Percentiles rank a stretch among this genome's conserved stretches.
Evolutionary conservation across 306 rosid genomes (phyloP).

Genomic region (Cicer chorassanicum): DNA sequence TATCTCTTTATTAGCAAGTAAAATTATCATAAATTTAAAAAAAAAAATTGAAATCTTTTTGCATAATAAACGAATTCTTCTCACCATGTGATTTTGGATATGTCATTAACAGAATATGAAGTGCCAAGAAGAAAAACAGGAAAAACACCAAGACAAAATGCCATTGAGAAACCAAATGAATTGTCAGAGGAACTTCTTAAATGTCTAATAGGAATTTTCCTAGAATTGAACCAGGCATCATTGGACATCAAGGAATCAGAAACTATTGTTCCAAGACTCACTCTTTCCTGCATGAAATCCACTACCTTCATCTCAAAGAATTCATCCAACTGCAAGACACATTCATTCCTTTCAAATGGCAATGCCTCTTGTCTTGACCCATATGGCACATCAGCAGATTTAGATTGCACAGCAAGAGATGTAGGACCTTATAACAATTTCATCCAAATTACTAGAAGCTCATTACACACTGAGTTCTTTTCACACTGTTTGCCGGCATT

Average conservation of each 20-base stretch:
- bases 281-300: constrained; percentile 76
- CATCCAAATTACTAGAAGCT: constrained; percentile 69
- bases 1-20: too few species aligned
- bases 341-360: constrained; percentile 61
- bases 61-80: background rate
- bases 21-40: too few species aligned
- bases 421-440: constrained; percentile 80
- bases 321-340: constrained; percentile 67
- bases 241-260: constrained; percentile 67
- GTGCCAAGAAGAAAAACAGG: constrained; percentile 59
- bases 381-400: constrained; percentile 67
- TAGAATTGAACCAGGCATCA: constrained; percentile 69
- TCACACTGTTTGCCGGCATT: constrained; percentile 56
- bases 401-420: constrained; percentile 63
- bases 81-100: constrained; percentile 36
- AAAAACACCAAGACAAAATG: constrained; percentile 53
- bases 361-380: constrained; percentile 64
- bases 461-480: constrained; percentile 56
- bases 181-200: constrained; percentile 79
- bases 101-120: constrained; percentile 52
- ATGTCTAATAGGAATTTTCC: constrained; percentile 72
- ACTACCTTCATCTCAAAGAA: constrained; percentile 64
- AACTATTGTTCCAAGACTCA: constrained; percentile 53
- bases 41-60: too few species aligned
- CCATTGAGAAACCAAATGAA: constrained; percentile 71